Conservation (phyloP, 179 eudicot species). For the Sideroxylon spinosum region DNA sequence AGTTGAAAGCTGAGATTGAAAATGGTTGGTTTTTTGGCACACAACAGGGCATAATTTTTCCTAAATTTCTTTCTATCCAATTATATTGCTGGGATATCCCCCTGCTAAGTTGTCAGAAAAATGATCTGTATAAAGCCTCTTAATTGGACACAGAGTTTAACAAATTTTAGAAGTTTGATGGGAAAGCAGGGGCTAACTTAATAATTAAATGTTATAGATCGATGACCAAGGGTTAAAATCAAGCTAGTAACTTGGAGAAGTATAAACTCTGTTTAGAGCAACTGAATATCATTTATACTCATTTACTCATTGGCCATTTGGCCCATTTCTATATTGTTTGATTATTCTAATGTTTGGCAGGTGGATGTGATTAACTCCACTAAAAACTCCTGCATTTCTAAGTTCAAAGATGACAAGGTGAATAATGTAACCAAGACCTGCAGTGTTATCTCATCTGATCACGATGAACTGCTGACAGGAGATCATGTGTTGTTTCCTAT, state of each 20-base stretch:
- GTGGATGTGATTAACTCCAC: constrained; percentile 12
- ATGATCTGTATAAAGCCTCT: neutral
- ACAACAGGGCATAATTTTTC: no score
- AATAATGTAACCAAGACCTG: constrained; percentile 21
- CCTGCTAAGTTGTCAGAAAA: no score
- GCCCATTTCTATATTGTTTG: neutral
- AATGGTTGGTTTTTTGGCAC: no score
- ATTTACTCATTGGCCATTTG: no score
- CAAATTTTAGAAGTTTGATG: neutral
- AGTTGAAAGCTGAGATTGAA: no score
- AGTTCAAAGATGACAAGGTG: constrained; percentile 20
- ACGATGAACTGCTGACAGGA: constrained; percentile 21
- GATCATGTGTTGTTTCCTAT: constrained; percentile 27
- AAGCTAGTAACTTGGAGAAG: no score
- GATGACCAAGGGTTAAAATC: neutral
- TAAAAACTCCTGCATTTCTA: constrained; percentile 12
- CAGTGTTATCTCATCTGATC: constrained; percentile 21
- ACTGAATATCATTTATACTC: no score
- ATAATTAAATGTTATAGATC: neutral
- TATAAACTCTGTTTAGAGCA: no score
- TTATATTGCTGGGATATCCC: no score
- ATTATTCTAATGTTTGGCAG: constrained; percentile 18
- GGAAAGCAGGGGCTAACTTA: neutral
- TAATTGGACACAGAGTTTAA: constrained; percentile 5
- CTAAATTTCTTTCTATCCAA: no score